Conservation (phyloP, 2,329 filamentous ascomycete genomes). For the Fusarium xylarioides region DNA sequence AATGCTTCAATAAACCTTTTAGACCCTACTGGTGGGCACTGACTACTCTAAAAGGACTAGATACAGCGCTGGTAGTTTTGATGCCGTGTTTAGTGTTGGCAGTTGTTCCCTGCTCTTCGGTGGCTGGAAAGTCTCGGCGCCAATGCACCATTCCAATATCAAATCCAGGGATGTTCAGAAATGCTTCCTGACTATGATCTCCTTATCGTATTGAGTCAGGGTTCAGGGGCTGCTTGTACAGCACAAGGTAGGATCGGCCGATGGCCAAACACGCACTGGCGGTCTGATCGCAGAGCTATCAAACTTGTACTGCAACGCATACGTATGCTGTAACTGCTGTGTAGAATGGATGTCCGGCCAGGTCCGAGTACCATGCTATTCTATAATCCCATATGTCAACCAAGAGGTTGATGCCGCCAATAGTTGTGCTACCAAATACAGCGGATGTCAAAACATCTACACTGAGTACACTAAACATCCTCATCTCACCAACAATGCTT, state of each 20-base stretch:
- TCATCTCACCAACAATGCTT: not conserved
- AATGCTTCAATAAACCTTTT: not conserved
- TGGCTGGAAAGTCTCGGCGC: not conserved
- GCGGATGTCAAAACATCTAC: not conserved
- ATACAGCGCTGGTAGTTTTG: not conserved
- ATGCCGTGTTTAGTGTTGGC: not conserved
- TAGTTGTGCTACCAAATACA: not conserved
- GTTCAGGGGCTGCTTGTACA: not conserved
- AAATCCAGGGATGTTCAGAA: not conserved
- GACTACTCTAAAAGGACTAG: not conserved
- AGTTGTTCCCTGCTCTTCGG: not conserved
- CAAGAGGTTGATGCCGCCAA: not conserved
- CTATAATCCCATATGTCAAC: not conserved
- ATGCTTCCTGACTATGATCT: accelerated
- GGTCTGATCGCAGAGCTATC: not conserved
- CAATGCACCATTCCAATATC: not conserved
- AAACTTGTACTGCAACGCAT: not conserved
- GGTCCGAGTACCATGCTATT: not conserved
- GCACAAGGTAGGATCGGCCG: not conserved
- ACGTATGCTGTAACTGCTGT: not conserved
- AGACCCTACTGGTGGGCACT: not conserved
- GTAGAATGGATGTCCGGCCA: not conserved
- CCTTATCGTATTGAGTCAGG: not conserved
- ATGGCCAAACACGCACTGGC: not conserved
- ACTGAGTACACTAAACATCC: not conserved